Evolutionary conservation across 2,329 filamentous ascomycete genomes (phyloP).

Genomic region (Zymoseptoria pseudotritici): DNA sequence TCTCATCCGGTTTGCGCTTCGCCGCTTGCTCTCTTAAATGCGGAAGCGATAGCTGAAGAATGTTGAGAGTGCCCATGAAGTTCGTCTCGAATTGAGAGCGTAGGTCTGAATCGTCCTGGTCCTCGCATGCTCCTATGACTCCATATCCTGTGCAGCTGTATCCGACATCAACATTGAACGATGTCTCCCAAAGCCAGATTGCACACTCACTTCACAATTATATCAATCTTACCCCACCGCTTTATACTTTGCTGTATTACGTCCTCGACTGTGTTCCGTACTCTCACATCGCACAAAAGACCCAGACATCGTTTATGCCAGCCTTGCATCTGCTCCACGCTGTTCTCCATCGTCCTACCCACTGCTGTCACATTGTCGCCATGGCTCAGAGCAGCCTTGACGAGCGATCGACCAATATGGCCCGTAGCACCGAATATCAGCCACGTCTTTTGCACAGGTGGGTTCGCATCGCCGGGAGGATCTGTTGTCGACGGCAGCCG

Average conservation of each 20-base stretch:
- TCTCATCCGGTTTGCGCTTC: conserved; percentile 18
- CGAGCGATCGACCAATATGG: conserved; percentile 87
- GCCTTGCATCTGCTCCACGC: conserved; percentile 61
- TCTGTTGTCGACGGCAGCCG: conserved; percentile 78
- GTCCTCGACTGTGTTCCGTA: conserved; percentile 65
- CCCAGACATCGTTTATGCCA: conserved; percentile 68
- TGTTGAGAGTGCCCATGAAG: conserved; percentile 90
- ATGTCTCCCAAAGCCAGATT: neutral
- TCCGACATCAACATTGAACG: neutral
- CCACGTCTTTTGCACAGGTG: conserved; percentile 74
- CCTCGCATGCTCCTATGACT: conserved; percentile 90
- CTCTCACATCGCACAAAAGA: conserved; percentile 82
- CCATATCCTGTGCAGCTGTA: conserved; percentile 77
- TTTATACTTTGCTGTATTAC: conserved; percentile 64
- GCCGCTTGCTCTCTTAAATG: conserved; percentile 69
- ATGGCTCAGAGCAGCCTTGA: conserved; percentile 70
- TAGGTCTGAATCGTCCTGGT: conserved; percentile 91
- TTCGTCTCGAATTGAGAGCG: conserved; percentile 97
- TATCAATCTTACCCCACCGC: conserved; percentile 68
- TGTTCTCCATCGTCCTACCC: conserved; percentile 73
- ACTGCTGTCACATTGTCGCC: conserved; percentile 82
- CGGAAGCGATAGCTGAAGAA: conserved; percentile 79
- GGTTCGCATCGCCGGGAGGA: conserved; percentile 64
- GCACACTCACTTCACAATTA: conserved; percentile 63
- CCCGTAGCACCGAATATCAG: conserved; percentile 96